A percentile compares a stretch with the other conserved stretches of the same genome.
Conservation (phyloP, 495 filamentous ascomycete genomes). For the Annulohypoxylon bovei region DNA sequence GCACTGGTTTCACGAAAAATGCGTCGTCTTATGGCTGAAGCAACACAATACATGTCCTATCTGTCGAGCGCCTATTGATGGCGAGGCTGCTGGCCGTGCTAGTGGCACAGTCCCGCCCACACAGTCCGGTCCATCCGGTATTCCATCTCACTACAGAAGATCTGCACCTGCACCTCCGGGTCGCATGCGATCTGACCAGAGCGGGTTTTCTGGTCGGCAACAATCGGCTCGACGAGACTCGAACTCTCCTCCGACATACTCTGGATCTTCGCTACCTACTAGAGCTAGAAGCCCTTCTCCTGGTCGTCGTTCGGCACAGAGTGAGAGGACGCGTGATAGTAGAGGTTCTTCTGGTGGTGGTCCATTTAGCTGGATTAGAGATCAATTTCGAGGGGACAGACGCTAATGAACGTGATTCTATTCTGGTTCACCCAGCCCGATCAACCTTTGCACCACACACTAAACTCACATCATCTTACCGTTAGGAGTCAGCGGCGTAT, state of each 20-base stretch:
- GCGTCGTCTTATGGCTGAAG: slow-evolving; percentile 80
- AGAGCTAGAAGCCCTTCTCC: slow-evolving; percentile 45
- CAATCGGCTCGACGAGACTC: slow-evolving; percentile 22
- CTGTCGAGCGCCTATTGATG: slow-evolving; percentile 79
- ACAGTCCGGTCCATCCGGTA: slow-evolving; percentile 12
- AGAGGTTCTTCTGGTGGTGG: slow-evolving; percentile 42
- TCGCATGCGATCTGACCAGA: slow-evolving; percentile 33
- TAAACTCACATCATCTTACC: neutral
- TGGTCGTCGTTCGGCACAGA: slow-evolving; percentile 33
- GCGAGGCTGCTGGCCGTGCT: slow-evolving; percentile 36
- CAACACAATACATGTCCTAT: slow-evolving; percentile 93
- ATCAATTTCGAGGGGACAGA: slow-evolving; percentile 47
- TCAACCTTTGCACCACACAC: neutral
- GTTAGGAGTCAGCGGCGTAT: neutral
- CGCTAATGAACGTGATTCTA: slow-evolving; percentile 14
- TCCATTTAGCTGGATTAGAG: slow-evolving; percentile 52
- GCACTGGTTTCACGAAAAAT: slow-evolving; percentile 90
- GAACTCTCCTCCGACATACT: slow-evolving; percentile 32
- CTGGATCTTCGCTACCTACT: slow-evolving; percentile 19
- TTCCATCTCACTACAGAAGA: slow-evolving; percentile 25
- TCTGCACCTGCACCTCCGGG: neutral
- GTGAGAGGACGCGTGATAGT: slow-evolving; percentile 37
- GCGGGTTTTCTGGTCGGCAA: slow-evolving; percentile 16
- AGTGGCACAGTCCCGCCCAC: slow-evolving; percentile 20
- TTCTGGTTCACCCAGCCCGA: neutral